phyloP scores from a whole-genome alignment of 2,329 filamentous ascomycete species.

The Chaetomium sp. region DNA sequence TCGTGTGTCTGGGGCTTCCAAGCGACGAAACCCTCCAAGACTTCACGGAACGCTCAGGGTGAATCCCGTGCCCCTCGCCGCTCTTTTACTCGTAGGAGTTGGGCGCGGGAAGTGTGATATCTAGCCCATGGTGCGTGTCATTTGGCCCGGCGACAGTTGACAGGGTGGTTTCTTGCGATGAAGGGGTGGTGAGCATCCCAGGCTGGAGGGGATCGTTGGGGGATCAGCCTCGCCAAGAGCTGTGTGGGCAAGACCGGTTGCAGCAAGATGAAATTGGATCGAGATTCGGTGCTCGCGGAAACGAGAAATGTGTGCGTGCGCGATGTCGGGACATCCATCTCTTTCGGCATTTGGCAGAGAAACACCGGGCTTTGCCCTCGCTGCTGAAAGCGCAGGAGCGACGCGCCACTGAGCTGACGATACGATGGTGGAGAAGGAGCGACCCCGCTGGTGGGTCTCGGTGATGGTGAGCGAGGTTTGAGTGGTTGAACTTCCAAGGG shows the following conservation, averaged over 20 bases:
- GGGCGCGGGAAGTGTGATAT: background rate
- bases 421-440: too few relatives aligned
- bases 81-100: background rate
- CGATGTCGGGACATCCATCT: background rate
- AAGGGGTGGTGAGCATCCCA: background rate
- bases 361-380: background rate
- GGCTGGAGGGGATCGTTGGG: background rate
- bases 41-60: background rate
- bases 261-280: background rate
- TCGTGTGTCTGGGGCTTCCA: slow-evolving; percentile 2
- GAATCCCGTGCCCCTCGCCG: background rate
- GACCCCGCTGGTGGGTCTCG: too few relatives aligned
- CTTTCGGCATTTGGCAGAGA: background rate
- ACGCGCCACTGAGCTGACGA: too few relatives aligned
- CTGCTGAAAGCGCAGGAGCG: too few relatives aligned
- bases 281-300: background rate
- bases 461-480: too few relatives aligned
- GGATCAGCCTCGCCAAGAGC: slow-evolving; percentile 4
- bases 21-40: background rate
- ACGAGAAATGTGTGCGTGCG: background rate
- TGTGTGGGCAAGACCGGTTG: slow-evolving; percentile 1
- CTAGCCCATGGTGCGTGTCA: background rate
- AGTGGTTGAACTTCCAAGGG: too few relatives aligned
- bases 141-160: background rate
- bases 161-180: background rate